Evolutionary conservation across 225 moss, liverwort and hornwort species (phyloP), one percentile per base, ranked within the genome.

Genomic region (Bryum argenteum): DNA sequence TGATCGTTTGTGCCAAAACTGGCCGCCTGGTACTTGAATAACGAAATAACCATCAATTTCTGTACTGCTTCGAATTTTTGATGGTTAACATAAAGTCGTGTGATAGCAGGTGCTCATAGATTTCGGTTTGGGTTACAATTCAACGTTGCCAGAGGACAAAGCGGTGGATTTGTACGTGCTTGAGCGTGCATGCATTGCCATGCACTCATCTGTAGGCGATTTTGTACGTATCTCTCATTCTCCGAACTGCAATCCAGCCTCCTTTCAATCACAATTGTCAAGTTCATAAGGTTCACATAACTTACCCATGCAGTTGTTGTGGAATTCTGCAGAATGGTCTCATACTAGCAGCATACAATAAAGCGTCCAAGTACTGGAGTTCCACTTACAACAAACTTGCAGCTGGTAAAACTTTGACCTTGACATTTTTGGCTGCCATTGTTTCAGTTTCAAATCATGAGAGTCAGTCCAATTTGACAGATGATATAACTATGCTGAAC

Each of bases 161-260:
- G 96, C 91, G 43, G 96, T 96, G 53, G 93, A 96, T 77, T 87
- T 96, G 3, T 93, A 96, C 58, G 96, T 96, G 41, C 77, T 96
- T 67, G 96, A 93, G 75, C 91, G 96, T 33, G 96, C 96, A 52
- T 82, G 93, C 63, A 85, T 86, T 61, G 90, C 96, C 41, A 88
- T 93, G 71, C 96, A 96, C 75, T 96, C 96, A 22, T 85, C 87
- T 20, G 93, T 84, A 19, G 93, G 93, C 62, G 87, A 91, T 73
- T 81, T 90, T 80, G 95, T 95, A 70, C 91, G 95, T 62, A 19
- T 71, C 22, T 54, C 9, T 53, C 19, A 53, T 5, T 15, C 16
- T 47, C 47, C 47, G 15, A 47, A 47, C 5, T 47, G 5, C 33
- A 2, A 33, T 33, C 5, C 7, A 33, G 33, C 33, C 1, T 17